phyloP scores from a whole-genome alignment of 768 basidiomycete species.

The Filobasidium floriforme region DNA sequence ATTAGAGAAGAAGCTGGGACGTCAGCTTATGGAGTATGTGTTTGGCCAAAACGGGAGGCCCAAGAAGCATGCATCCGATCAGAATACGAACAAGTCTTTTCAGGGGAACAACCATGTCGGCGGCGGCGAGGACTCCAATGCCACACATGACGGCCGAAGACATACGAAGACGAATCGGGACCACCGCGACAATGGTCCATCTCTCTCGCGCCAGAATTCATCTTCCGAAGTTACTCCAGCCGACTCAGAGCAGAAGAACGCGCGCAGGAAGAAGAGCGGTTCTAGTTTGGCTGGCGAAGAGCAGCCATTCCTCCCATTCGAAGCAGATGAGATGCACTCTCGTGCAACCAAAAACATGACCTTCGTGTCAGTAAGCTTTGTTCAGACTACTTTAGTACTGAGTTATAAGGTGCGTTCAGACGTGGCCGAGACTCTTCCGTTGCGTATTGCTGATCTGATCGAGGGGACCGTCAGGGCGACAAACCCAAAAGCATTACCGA shows the following conservation, averaged over 20 bases:
- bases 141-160: constrained; percentile 6
- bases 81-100: constrained; percentile 12
- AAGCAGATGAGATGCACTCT: constrained; percentile 48
- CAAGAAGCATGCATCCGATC: constrained; percentile 39
- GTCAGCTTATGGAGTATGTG: constrained; percentile 76
- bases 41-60: constrained; percentile 50
- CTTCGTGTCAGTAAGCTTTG: constrained; percentile 69
- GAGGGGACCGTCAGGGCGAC: constrained; percentile 29
- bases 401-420: constrained; percentile 55
- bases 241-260: not conserved
- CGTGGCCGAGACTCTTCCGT: not conserved
- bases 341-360: constrained; percentile 69
- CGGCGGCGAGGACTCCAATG: not conserved
- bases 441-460: constrained; percentile 49
- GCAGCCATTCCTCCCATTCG: constrained; percentile 13
- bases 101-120: constrained; percentile 7
- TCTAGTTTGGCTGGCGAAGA: not conserved
- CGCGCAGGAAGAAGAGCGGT: too few relatives aligned
- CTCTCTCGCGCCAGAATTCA: constrained; percentile 10
- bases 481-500: constrained; percentile 42
- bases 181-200: not conserved
- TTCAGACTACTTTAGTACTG: constrained; percentile 54
- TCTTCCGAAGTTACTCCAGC: not conserved
- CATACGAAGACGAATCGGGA: constrained; percentile 2
- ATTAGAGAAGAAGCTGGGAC: constrained; percentile 73